Evolutionary conservation across 305 asterid species (phyloP), one percentile per base, ranked within the genome.

Genomic region (Andrographis paniculata): DNA sequence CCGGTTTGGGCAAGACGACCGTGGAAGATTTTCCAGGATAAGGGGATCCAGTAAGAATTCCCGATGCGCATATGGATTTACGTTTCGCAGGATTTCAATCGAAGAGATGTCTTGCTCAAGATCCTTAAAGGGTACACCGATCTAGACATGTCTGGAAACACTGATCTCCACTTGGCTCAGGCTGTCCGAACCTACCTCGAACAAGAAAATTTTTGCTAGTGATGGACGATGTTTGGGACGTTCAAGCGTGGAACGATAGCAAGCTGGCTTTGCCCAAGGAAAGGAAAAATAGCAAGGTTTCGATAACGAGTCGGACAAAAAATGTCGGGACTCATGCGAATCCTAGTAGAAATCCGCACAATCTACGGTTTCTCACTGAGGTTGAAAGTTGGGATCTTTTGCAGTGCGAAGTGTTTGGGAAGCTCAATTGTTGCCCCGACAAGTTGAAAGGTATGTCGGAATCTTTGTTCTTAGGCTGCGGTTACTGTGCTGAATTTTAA

Each of bases 1-100:
- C 56, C 3, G 56, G 45, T 4, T 45, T 50, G 2, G 56, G 45
- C 0, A 50, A 50, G 31, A 35, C 56, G 10, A 50, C 56, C 56
- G 0, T 20, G 43, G n/a, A 35, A 50, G 31, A n/a, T 50, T 9
- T 50, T 15, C 33, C 31, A 15, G 0, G 45, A 50, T 17, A 20
- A 20, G 12, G 6, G 3, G 0, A 14, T 50, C 45, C 43, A 50
- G 0, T 50, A 12, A 13, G 33, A 36, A 5, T 50, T 50, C 33
- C 44, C 55, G 2, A 18, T 0, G 0, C 30, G 45, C 1, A 13
- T 50, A 35, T 50, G 56, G 56, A 24, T 50, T 20, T 30, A 35
- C 5, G 56, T 50, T 7, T 50, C 56, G 7, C 20, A 23, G 17
- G 31, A 20, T 1, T 50, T 16, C 33, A 36, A 14, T 20, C 15